Evolutionary conservation across 768 basidiomycete genomes (phyloP), one percentile per base, ranked within the genome.

Genomic region (Tricholoma furcatifolium): DNA sequence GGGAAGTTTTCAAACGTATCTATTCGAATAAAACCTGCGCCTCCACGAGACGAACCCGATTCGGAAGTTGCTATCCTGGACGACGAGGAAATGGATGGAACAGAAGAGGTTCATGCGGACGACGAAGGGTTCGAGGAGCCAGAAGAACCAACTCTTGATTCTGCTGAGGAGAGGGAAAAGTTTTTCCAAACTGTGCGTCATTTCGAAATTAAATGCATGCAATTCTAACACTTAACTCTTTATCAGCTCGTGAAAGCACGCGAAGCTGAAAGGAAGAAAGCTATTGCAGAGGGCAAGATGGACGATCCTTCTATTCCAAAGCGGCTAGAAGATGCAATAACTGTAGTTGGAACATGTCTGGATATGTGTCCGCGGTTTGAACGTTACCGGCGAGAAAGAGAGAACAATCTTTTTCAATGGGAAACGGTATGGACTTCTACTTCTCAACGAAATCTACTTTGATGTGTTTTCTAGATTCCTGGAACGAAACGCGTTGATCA

Each of bases 281-380:
- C 88, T 14, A 93, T 97, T 49, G 77, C 84, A 0, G 82, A 87
- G 32, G 92, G 93, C 6, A 85, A 89, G 63, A 93, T 97, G 82
- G 88, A 91, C 56, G 92, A 93, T 63, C 94, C 93, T 0, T 64
- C 79, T 38, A 85, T 86, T 9, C 84, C 88, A 2, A 87, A 88
- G 64, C 79, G 87, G 12, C 77, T 97, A 2, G 91, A 91, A 60
- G 87, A 96, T 58, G 94, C 95, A 15, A 93, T 95, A 50, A 87
- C 87, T n/a, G 87, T 98, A 66, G 82, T 91, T 12, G 95, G 95
- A 20, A 95, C 93, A 1, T 98, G 96, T 63, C 71, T 78, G 73
- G 87, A 91, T 55, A 97, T 98, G 93, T 98, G 95, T 65, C 94
- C 95, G 2, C 83, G 88, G 38, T 97, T 92, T 63, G 96, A 98